Evolutionary conservation across 2,329 filamentous ascomycete species (phyloP), one percentile per base, ranked within the genome.

Genomic region (Aspergillus texensis): DNA sequence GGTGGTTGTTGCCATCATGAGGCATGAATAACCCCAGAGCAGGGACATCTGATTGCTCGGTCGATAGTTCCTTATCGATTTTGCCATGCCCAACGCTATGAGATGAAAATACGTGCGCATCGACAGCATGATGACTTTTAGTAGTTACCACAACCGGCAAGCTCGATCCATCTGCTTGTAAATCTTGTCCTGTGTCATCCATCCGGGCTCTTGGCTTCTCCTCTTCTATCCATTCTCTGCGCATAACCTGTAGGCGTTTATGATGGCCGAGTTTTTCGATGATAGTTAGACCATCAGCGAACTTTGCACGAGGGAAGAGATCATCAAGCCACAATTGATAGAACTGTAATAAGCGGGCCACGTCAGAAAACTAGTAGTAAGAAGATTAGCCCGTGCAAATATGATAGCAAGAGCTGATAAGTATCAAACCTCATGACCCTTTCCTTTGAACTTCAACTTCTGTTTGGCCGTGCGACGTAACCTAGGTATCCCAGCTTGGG

Each of bases 241-340:
- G 85, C 79, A 90, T 90, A 36, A 87, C 85, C 67, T 91, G 87
- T 75, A 98, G 85, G 16, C 85, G 83, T 74, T 91, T 94, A 71
- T 90, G 92, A 78, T 97, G 95, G 1, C 95, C 95, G 0, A 93
- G 84, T 79, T 96, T 97, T 77, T 99, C 95, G 2, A 98, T 92
- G 82, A 98, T 97, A 45, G 85, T 82, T 8, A 98, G 82, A 3
- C 91, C 95, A 72, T 99, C 95, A 55, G 91, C 86, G 73, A 99
- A 99, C 73, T 93, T 94, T 6, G 94, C 95, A 73, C 96, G 93
- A 14, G 95, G 95, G 73, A 94, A 99, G 14, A 99, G 83, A 73
- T 97, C 93, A 78, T 99, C 94, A 2, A 99, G 90, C 95, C 95
- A 99, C 61, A 97, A 79, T 76, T 98, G 95, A 75, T 98, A 99